These are phyloP conservation scores for Bruguiera parviflora DNA, from an alignment of 345 rosid genomes.

Conservation along the genomic window DNA sequence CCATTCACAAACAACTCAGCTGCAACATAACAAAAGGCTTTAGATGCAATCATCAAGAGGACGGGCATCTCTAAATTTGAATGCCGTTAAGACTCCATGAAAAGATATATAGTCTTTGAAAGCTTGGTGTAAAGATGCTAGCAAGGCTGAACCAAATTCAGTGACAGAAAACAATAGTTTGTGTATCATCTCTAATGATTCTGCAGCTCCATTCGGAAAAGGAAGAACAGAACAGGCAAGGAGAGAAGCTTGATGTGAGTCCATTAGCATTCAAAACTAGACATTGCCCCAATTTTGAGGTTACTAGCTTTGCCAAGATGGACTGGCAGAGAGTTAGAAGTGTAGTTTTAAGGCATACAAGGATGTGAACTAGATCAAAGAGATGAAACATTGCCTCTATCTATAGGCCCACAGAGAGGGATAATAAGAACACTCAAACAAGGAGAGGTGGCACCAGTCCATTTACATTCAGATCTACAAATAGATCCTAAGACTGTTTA, in stretches of 20 bases:
- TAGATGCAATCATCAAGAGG: no score
- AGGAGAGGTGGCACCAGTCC: no score
- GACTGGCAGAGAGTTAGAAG: constrained; percentile 15
- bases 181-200: constrained; percentile 23
- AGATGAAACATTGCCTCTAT: no score
- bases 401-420: no score
- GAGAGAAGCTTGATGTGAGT: constrained; percentile 25
- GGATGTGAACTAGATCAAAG: background rate
- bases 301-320: constrained; percentile 68
- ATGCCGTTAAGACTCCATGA: no score
- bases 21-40: constrained; percentile 31
- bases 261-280: constrained; percentile 52
- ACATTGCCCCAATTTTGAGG: constrained; percentile 23
- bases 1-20: constrained; percentile 94
- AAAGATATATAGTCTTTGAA: no score
- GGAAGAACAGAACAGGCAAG: constrained; percentile 17
- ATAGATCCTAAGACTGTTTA: no score
- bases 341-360: background rate
- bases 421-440: no score
- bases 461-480: no score
- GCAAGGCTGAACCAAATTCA: no score
- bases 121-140: no score
- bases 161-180: background rate
- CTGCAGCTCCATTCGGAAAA: constrained; percentile 13
- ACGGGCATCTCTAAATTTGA: no score